phyloP scores from a whole-genome alignment of 148 eudicot species.

The Rhododendron simsii region DNA sequence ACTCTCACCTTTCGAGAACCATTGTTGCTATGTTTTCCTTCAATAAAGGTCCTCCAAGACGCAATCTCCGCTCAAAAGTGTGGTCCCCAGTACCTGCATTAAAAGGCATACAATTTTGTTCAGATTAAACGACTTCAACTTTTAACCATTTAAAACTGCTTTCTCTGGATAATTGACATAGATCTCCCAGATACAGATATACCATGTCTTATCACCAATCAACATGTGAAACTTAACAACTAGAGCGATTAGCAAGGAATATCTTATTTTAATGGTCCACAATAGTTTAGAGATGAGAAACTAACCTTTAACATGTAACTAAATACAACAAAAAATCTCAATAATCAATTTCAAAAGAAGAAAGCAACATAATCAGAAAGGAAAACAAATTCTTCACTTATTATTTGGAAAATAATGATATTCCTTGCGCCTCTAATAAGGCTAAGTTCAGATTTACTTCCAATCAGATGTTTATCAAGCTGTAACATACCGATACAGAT shows the following conservation, averaged over 20 bases:
- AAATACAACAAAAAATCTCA: background rate
- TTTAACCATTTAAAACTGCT: background rate
- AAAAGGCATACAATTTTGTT: conserved; percentile 10
- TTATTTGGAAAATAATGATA: background rate
- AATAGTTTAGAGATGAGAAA: background rate
- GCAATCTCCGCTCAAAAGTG: conserved; percentile 88
- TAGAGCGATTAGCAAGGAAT: background rate
- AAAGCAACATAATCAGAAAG: background rate
- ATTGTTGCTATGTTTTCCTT: conserved; percentile 95
- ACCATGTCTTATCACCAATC: background rate
- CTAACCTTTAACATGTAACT: background rate
- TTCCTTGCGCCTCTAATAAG: background rate
- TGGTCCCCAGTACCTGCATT: conserved; percentile 95
- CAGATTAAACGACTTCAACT: conserved; percentile 9
- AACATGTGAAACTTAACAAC: background rate
- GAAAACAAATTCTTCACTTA: background rate
- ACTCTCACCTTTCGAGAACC: conserved; percentile 93
- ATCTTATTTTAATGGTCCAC: background rate
- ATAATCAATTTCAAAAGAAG: background rate
- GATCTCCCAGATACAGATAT: background rate
- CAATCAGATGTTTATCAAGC: background rate
- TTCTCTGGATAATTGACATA: background rate
- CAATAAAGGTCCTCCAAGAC: conserved; percentile 84
- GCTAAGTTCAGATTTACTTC: background rate
- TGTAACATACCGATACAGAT: too few relatives aligned